Percentiles rank a stretch among this genome's conserved stretches.
These are phyloP conservation scores for Hypoxylon perforatum DNA, from an alignment of 495 filamentous ascomycete genomes.

Conservation along the genomic window DNA sequence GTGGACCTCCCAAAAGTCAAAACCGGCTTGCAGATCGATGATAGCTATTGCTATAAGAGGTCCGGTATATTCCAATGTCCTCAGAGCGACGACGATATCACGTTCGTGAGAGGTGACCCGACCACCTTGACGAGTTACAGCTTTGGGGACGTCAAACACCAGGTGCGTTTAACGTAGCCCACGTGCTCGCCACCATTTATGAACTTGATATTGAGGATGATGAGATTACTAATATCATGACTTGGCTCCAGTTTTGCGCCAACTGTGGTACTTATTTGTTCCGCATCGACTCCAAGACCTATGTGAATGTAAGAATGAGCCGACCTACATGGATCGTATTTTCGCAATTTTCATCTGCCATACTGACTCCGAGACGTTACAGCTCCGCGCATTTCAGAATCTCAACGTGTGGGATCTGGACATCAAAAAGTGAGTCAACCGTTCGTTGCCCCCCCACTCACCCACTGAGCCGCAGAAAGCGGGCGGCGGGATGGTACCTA, in stretches of 20 bases:
- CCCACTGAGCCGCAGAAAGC: too few species aligned
- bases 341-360: background rate
- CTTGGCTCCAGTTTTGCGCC: conserved; percentile 31
- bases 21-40: conserved; percentile 28
- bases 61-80: conserved; percentile 28
- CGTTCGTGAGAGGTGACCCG: conserved; percentile 35
- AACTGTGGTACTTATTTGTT: conserved; percentile 36
- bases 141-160: conserved; percentile 27
- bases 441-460: too few species aligned
- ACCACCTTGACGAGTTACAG: conserved; percentile 27
- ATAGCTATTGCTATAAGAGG: conserved; percentile 42
- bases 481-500: too few species aligned
- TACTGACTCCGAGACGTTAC: background rate
- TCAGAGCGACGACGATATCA: conserved; percentile 25
- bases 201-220: background rate
- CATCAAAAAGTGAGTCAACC: conserved; percentile 21
- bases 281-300: conserved; percentile 13
- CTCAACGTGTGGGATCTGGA: conserved; percentile 43
- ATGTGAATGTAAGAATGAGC: conserved; percentile 39
- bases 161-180: conserved; percentile 20
- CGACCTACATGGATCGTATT: background rate
- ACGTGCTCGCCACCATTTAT: background rate
- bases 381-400: conserved; percentile 44
- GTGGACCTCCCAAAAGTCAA: conserved; percentile 24
- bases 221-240: background rate